Evolutionary conservation across 1,284 basidiomycete genomes (phyloP).

Genomic region (Ustilago cynodontis): DNA sequence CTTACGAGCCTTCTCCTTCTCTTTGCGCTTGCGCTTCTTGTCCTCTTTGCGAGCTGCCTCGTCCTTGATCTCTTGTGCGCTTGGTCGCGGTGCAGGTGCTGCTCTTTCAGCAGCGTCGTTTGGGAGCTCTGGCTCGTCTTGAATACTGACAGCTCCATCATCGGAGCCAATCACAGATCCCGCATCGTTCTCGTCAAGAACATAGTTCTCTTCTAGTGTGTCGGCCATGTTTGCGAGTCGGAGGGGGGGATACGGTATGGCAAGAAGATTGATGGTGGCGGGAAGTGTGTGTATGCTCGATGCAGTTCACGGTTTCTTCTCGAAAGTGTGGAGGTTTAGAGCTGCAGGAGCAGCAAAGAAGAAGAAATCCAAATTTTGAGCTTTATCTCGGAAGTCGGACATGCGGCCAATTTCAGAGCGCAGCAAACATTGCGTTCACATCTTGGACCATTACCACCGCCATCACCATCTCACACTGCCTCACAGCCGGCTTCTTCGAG

Average conservation of each 20-base stretch:
- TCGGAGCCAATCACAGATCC: slow-evolving; percentile 40
- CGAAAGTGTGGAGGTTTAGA: slow-evolving; percentile 29
- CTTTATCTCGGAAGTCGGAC: slow-evolving; percentile 34
- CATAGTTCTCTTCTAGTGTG: slow-evolving; percentile 59
- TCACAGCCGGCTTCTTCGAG: not conserved
- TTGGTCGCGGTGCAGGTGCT: not conserved
- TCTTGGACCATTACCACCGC: slow-evolving; percentile 37
- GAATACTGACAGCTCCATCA: slow-evolving; percentile 43
- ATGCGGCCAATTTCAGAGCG: not conserved
- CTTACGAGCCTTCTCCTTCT: slow-evolving; percentile 56
- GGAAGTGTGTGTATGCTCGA: slow-evolving; percentile 3
- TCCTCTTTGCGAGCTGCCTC: slow-evolving; percentile 51
- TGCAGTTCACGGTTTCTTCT: not conserved
- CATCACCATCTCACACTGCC: not conserved
- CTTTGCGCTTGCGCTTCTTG: slow-evolving; percentile 59
- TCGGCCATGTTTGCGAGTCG: slow-evolving; percentile 54
- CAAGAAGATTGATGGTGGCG: not conserved
- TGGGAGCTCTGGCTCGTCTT: slow-evolving; percentile 26
- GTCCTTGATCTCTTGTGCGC: slow-evolving; percentile 25
- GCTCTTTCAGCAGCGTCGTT: slow-evolving; percentile 3
- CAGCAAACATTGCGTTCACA: slow-evolving; percentile 30
- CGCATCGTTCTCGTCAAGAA: slow-evolving; percentile 54
- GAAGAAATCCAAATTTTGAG: slow-evolving; percentile 25
- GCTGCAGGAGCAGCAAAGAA: slow-evolving; percentile 5
- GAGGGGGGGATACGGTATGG: not conserved